Evolutionary conservation across 306 rosid genomes (phyloP), one percentile per base, ranked within the genome.

Genomic region (Quercus robur): DNA sequence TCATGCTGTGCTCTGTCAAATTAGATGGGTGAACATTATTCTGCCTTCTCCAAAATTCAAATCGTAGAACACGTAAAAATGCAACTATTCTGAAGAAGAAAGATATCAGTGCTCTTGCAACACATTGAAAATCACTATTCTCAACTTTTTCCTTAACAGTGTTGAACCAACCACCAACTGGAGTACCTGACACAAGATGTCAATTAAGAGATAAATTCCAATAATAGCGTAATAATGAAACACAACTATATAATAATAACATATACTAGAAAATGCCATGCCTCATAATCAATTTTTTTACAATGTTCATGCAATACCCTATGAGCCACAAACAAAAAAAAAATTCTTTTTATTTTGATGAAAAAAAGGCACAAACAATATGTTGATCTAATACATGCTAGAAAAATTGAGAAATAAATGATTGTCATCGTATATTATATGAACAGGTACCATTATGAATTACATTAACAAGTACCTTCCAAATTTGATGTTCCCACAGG

Each of bases 1-100:
- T 81, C 2, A 85, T 44, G 73, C 56, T 77, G 79, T 33, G 85
- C 80, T 81, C 91, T n/a, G 56, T 46, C 52, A 81, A 63, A 77
- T 70, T 76, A 54, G 97, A 87, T 56, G 93, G 97, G 85, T 89
- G 82, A 84, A 84, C 86, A 77, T 84, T 84, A 84, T 84, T 89
- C 82, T 75, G 88, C 76, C 88, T 79, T 87, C 88, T 90, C 98
- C 94, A 88, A 79, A 83, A 77, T 81, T 88, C 90, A 81, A 90
- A 82, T 54, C 77, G 86, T 62, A 87, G 52, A 81, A 75, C 58
- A 49, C 78, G 84, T 68, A 90, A 79, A 88, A 86, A 77, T 61
- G 87, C 69, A 66, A 87, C 54, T 17, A 95, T 75, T 85, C 82
- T 89, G 84, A 88, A 84, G 73, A 88, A 41, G 82, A 91, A 85